Conservation (phyloP, 352 stramenopile species). For the Pythium dissotocum region DNA sequence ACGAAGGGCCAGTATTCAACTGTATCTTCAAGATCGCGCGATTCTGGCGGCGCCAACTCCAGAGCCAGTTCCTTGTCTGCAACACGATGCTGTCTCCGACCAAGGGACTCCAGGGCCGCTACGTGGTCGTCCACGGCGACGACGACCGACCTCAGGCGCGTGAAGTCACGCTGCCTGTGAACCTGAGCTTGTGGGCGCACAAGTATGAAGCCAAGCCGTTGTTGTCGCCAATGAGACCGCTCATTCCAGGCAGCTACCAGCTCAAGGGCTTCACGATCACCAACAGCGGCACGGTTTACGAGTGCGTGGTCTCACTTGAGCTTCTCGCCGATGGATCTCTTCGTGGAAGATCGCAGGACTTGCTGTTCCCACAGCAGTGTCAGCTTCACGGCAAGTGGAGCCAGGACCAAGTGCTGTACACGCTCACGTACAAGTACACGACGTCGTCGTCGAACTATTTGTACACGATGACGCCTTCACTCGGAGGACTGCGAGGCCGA, state of each 20-base stretch:
- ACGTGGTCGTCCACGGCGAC: constrained; percentile 19
- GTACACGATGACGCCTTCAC: constrained; percentile 45
- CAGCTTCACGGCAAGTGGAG: constrained; percentile 49
- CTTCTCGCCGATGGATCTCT: constrained; percentile 45
- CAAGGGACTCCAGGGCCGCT: constrained; percentile 16
- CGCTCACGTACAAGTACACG: constrained; percentile 51
- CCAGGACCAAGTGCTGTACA: constrained; percentile 39
- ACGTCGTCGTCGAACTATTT: constrained; percentile 42
- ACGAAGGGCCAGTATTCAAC: constrained; percentile 9
- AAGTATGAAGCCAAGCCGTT: constrained; percentile 20
- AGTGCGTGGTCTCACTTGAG: constrained; percentile 42
- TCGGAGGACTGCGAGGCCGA: constrained; percentile 40
- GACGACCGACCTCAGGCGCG: constrained; percentile 11
- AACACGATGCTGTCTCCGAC: constrained; percentile 10
- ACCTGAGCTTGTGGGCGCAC: not conserved
- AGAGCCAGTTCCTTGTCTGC: constrained; percentile 24
- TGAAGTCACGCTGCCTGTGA: constrained; percentile 16
- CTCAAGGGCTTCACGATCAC: constrained; percentile 59
- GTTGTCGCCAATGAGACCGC: constrained; percentile 34
- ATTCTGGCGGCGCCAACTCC: constrained; percentile 22
- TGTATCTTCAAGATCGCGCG: constrained; percentile 26
- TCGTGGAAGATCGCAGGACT: constrained; percentile 45
- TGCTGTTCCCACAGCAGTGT: constrained; percentile 56
- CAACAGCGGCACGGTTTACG: constrained; percentile 59
- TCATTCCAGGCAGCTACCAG: constrained; percentile 55